These are phyloP conservation scores for Dendrocalamus latiflorus DNA, from an alignment of 202 grass and related monocot species.

Conservation along the genomic window DNA sequence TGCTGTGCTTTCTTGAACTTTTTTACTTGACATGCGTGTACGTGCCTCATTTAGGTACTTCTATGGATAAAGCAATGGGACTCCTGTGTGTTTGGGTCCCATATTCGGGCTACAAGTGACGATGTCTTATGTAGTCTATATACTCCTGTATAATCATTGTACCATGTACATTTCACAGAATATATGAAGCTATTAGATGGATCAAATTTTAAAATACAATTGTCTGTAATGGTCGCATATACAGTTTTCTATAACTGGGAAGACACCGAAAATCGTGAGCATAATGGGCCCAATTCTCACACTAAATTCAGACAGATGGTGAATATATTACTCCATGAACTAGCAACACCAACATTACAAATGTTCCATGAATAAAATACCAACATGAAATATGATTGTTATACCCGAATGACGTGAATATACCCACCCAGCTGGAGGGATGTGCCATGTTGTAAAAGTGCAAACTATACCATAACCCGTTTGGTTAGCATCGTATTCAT, in stretches of 20 bases:
- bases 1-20: neutral
- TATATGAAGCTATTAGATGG: neutral
- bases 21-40: slow-evolving; percentile 6
- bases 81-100: slow-evolving; percentile 86
- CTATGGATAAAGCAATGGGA: slow-evolving; percentile 97
- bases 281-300: neutral
- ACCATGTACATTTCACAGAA: neutral
- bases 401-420: neutral
- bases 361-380: slow-evolving; percentile 4
- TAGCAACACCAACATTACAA: neutral
- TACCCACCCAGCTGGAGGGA: neutral
- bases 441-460: neutral
- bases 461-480: neutral
- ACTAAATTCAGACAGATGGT: neutral
- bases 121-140: slow-evolving; percentile 40
- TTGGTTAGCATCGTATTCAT: neutral
- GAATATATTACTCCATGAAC: neutral
- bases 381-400: neutral
- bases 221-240: neutral
- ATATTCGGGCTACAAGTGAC: slow-evolving; percentile 69
- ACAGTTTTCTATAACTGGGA: neutral
- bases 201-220: neutral
- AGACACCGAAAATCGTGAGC: neutral
- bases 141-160: neutral
- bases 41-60: slow-evolving; percentile 56